Evolutionary conservation across 306 rosid species (phyloP).

Genomic region (Prosopis cineraria): DNA sequence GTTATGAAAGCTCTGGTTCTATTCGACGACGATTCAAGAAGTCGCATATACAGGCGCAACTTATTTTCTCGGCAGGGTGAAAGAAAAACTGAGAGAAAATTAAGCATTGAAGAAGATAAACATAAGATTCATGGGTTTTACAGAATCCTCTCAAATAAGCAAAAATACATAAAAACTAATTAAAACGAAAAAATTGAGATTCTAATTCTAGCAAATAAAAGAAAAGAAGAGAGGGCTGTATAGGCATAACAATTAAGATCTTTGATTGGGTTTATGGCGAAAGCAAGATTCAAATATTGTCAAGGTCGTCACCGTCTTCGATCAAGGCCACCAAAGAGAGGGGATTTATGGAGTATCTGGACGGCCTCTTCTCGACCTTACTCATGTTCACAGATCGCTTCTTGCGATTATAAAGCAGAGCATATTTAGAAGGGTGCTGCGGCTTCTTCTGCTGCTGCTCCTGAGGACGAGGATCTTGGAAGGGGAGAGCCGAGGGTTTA

Average conservation of each 20-base stretch:
- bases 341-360: constrained; percentile 27
- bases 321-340: constrained; percentile 35
- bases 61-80: not conserved
- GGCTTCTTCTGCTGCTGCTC: constrained; percentile 24
- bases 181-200: not conserved
- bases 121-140: not conserved
- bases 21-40: not conserved
- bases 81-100: not conserved
- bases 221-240: not conserved
- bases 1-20: constrained; percentile 6
- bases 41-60: not conserved
- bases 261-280: not conserved
- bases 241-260: constrained; percentile 6
- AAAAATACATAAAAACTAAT: not conserved
- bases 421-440: constrained; percentile 25
- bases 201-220: not conserved
- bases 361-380: constrained; percentile 1
- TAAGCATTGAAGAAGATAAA: not conserved
- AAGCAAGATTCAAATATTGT: constrained; percentile 19
- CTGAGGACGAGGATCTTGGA: constrained; percentile 25
- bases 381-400: not conserved
- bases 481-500: constrained; percentile 32
- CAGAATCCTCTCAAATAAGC: not conserved
- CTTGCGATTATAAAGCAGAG: constrained; percentile 22
- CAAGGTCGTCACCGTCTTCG: not conserved